Conservation (phyloP, 768 basidiomycete species). For the Austroboletus festivus region DNA sequence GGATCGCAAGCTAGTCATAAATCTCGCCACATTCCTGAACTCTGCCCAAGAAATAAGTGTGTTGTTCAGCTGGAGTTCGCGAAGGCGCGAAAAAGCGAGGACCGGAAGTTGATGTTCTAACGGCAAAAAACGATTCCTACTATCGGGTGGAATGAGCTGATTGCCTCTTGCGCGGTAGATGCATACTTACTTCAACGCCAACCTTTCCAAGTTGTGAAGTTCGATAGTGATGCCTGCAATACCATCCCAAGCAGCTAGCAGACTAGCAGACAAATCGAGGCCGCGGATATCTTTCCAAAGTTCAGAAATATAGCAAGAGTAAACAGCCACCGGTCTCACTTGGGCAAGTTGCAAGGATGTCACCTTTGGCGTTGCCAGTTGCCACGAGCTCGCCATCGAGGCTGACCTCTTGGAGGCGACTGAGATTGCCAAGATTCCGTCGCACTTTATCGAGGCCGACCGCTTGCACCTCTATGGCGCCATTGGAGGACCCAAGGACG, state of each 20-base stretch:
- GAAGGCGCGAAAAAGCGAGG: conserved; percentile 48
- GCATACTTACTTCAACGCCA: conserved; percentile 74
- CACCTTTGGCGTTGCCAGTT: conserved; percentile 45
- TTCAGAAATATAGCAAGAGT: conserved; percentile 12
- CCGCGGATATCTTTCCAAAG: conserved; percentile 60
- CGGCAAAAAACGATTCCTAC: conserved; percentile 63
- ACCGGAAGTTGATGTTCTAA: conserved; percentile 33
- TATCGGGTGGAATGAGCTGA: conserved; percentile 31
- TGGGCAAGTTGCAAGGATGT: conserved; percentile 57
- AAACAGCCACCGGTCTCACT: conserved; percentile 45
- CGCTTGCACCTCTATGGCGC: conserved; percentile 83
- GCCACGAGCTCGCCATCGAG: conserved; percentile 69
- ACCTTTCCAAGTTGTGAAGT: conserved; percentile 57
- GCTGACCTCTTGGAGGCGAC: conserved; percentile 72
- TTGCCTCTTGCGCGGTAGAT: conserved; percentile 11
- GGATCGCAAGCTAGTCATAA: conserved; percentile 52
- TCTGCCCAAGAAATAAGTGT: conserved; percentile 74
- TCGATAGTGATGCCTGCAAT: conserved; percentile 61
- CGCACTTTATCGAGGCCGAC: conserved; percentile 79
- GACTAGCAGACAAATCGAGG: conserved; percentile 75
- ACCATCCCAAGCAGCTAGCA: conserved; percentile 68
- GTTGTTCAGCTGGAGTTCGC: conserved; percentile 70
- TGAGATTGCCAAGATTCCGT: conserved; percentile 61
- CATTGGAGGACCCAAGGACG: conserved; percentile 76
- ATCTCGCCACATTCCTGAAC: conserved; percentile 45